Base-by-base conservation (phyloP, 169 alveolate genomes). In the Plasmodium vinckei region DNA sequence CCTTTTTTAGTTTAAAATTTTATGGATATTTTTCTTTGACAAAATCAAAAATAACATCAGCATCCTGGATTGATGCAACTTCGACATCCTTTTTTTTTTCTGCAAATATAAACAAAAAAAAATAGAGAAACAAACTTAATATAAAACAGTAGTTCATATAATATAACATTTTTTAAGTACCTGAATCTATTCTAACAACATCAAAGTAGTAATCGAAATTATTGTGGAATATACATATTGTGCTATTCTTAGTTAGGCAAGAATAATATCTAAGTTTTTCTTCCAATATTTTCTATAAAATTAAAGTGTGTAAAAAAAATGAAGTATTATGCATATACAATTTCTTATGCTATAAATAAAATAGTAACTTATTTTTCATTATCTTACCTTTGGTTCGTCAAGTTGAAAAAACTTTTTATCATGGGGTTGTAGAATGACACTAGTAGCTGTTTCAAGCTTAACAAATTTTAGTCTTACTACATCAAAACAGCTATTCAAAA, bases 11-110 rank as follows among this genome's bases (percentile, higher is more conserved):
- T 33, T 33, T 33, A 33, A 33, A 33, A 33, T 3, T 3, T 33
- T 33, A 33, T 33, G 42, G 47, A 68, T 77, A 77, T 64, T 77
- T 77, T 51, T 77, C 88, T 67, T 77, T 77, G n/a, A 77, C 88
- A 42, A 77, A 77, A 44, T 77, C 88, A 33, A 77, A 77, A 25
- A 77, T 64, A 3, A 77, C 88, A 10, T 77, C 77, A 10, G 88
- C 57, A 25, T 77, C 88, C 61, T 77, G 88, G 9, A 77, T 77
- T 39, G 88, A 77, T 13, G 88, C 88, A 9, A 77, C 88, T 77
- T 77, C 88, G 33, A 65, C 75, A 44, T 77, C 47, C 39, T 77
- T 77, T 33, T 77, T 77, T 51, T 77, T 64, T 64, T 69, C 88
- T 77, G 61, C 25, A 63, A 4, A 65, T 19, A 21, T 9, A 21